Base-by-base conservation (phyloP, 768 basidiomycete species). In the Pleurotus platypus region DNA sequence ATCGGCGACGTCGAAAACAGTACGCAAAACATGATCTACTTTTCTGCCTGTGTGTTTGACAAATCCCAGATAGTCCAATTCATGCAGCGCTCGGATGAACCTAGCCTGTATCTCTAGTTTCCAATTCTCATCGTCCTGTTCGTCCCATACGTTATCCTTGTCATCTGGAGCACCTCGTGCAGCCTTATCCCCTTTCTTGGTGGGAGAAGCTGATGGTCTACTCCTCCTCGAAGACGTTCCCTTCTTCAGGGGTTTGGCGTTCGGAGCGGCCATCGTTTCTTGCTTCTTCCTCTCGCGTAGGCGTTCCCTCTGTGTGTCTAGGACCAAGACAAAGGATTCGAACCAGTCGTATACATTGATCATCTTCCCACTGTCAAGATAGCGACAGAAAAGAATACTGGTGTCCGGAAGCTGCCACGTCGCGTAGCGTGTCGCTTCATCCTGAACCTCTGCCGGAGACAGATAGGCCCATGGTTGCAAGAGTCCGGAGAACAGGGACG, bases 341-440 rank as follows among this genome's bases (percentile, higher is more conserved):
- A 85, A 92, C 92, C 91, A 93, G 68, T 94, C 92, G 66, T 89
- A 92, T 2, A 92, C 79, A 65, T 94, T 94, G 69, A 94, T 83
- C 82, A 89, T 81, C 71, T 80, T 86, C 46, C 89, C 90, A 47
- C 88, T 87, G 63, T 92, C 86, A 26, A 86, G 75, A 70, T 92
- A 94, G 18, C 90, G 78, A 47, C 73, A 74, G 73, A 93, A 90
- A 12, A 93, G 73, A 57, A 93, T 88, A 62, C 82, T 86, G 1
- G 83, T 86, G 62, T 94, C 92, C 0, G 90, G 86, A 42, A 89
- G 76, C 46, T 80, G 74, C 75, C 76, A 80, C 5, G 85, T 63
- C 1, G 69, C 57, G 15, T 69, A 49, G n/a, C 50, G 59, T 6
- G 57, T 38, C 18, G 26, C 48, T 11, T 46, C 57, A 22, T 58